Evolutionary conservation across 176 grass and related monocot genomes (phyloP), one percentile per base, ranked within the genome.

Genomic region (Hyparrhenia diplandra): DNA sequence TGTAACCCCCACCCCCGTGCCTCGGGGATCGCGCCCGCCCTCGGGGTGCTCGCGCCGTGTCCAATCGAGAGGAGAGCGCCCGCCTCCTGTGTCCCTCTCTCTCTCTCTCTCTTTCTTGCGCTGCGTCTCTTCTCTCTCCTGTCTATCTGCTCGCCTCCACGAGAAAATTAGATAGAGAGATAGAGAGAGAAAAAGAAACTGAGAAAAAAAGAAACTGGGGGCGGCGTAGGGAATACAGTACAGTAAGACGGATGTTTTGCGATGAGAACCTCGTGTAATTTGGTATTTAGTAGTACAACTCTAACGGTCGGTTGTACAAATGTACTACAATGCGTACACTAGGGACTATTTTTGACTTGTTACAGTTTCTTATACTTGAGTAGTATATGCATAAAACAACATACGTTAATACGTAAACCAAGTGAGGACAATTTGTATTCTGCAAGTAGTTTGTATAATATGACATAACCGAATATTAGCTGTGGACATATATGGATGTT

Each of bases 71-170:
- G 70, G 51, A 24, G 34, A 13, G 46, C 65, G 46, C 75, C n/a
- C n/a, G n/a, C n/a, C n/a, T n/a, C n/a, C n/a, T n/a, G n/a, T n/a
- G 30, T 46, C 35, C 54, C 42, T 45, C 34, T 72, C 73, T 59
- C 41, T 64, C 45, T 58, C 10, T 54, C 46, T 34, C n/a, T 27
- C n/a, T 34, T 31, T 35, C 73, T 4, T 16, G 1, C 68, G 39
- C n/a, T 46, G n/a, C 73, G 21, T 27, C 52, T 63, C 54, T 63
- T 79, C 77, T 79, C 77, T 79, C 77, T 79, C 77, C 29, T 40
- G 65, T 67, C 71, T 86, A 78, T 90, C 83, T 74, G 61, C 83
- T 90, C 83, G 74, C 79, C 79, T 79, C 79, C 88, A 90, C 88
- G 74, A 86, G 83, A 90, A 89, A 90, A 90, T 90, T 57, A 57